These are phyloP conservation scores for Penicillium hordei DNA, from an alignment of 2,329 filamentous ascomycete genomes.

Conservation along the genomic window DNA sequence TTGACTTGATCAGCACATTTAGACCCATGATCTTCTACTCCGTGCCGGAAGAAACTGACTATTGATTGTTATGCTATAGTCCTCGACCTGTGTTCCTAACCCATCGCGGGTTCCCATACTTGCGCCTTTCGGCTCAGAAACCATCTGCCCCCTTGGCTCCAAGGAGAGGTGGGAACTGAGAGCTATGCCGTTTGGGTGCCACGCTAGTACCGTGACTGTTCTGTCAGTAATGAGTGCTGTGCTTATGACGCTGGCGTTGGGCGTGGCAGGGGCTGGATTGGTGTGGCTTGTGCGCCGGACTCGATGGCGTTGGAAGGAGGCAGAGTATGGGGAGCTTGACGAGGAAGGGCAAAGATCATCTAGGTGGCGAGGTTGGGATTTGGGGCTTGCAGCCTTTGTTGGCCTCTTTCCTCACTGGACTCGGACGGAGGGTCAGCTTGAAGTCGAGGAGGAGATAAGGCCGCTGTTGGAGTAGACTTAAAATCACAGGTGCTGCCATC, in stretches of 20 bases:
- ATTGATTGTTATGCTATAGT: slow-evolving; percentile 23
- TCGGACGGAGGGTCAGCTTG: not conserved
- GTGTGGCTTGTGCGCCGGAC: slow-evolving; percentile 19
- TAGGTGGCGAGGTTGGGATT: not conserved
- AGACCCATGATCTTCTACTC: not conserved
- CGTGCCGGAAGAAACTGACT: not conserved
- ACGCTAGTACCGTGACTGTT: slow-evolving; percentile 43
- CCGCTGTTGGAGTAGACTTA: slow-evolving; percentile 29
- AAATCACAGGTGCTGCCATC: not conserved
- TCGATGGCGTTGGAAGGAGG: slow-evolving; percentile 13
- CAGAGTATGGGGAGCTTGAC: slow-evolving; percentile 9
- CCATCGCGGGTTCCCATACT: slow-evolving; percentile 38
- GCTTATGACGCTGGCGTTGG: slow-evolving; percentile 28
- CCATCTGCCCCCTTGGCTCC: slow-evolving; percentile 42
- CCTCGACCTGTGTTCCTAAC: slow-evolving; percentile 44
- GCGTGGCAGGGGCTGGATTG: slow-evolving; percentile 20
- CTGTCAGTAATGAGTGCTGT: slow-evolving; percentile 37
- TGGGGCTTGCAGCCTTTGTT: not conserved
- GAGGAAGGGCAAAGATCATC: not conserved
- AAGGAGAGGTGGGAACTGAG: slow-evolving; percentile 47
- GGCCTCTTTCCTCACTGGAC: not conserved
- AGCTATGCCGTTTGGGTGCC: slow-evolving; percentile 40
- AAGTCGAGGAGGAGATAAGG: slow-evolving; percentile 24
- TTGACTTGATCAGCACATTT: not conserved
- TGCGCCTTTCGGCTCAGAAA: slow-evolving; percentile 35